Percentiles rank a stretch among this genome's conserved stretches.
phyloP scores from a whole-genome alignment of 805 yeast genomes.

The Wickerhamiella bombiphila region DNA sequence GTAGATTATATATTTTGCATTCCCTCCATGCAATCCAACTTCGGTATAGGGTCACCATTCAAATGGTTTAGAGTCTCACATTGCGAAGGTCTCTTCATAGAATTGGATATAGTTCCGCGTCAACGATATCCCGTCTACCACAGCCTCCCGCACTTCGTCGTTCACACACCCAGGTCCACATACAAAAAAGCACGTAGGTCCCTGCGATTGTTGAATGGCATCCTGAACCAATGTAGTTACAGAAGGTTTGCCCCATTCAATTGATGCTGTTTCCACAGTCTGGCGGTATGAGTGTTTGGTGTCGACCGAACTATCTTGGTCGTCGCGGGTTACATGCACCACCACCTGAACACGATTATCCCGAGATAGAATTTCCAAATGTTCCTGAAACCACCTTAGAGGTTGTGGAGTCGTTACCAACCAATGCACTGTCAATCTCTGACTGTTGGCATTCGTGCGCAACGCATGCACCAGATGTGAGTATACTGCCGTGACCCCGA shows the following conservation, averaged over 20 bases:
- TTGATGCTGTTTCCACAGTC: too few species aligned
- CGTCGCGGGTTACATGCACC: neutral
- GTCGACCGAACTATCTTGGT: neutral
- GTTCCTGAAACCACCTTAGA: constrained; percentile 34
- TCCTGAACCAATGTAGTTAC: constrained; percentile 22
- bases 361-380: constrained; percentile 25
- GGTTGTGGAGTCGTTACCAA: constrained; percentile 38
- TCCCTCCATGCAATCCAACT: too few species aligned
- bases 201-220: constrained; percentile 26
- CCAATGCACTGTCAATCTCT: constrained; percentile 40
- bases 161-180: constrained; percentile 53
- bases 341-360: neutral
- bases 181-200: constrained; percentile 38
- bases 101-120: constrained; percentile 42
- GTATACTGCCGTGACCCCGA: constrained; percentile 43
- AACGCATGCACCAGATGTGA: constrained; percentile 10
- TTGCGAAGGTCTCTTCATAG: constrained; percentile 55
- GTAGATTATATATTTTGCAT: too few species aligned
- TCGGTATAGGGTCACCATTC: too few species aligned
- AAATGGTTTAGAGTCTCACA: too few species aligned
- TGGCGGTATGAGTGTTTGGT: neutral
- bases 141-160: constrained; percentile 38
- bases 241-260: constrained; percentile 3
- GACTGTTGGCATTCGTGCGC: neutral
- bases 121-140: constrained; percentile 29